A percentile compares a stretch with the other conserved stretches of the same genome.
phyloP scores from a whole-genome alignment of 306 rosid genomes.

The Bauhinia variegata region DNA sequence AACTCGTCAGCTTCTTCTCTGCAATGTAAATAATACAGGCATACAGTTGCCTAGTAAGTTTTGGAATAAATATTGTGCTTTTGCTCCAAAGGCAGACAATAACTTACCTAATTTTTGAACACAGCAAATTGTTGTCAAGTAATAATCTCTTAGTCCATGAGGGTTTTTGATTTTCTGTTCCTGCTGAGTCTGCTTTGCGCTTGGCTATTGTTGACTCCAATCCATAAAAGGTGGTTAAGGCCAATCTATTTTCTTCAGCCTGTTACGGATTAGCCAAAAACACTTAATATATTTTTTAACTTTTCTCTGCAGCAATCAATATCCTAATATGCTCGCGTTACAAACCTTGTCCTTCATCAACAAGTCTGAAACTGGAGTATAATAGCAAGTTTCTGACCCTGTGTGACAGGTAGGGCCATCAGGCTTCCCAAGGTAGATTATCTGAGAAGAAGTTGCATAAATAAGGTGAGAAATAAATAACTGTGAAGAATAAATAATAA shows the following conservation, averaged over 20 bases:
- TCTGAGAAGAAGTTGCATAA: constrained; percentile 62
- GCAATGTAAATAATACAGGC: constrained; percentile 23
- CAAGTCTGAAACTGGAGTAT: constrained; percentile 62
- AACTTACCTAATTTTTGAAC: constrained; percentile 79
- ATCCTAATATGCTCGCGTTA: constrained; percentile 50
- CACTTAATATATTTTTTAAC: constrained; percentile 22
- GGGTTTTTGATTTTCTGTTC: constrained; percentile 53
- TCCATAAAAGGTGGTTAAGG: constrained; percentile 64
- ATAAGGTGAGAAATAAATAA: constrained; percentile 19
- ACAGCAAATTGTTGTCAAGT: constrained; percentile 59
- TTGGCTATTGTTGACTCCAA: constrained; percentile 70
- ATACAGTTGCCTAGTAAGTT: no score
- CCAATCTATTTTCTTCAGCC: constrained; percentile 58
- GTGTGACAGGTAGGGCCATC: constrained; percentile 97
- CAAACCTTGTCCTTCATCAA: no score
- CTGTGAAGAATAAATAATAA: background rate
- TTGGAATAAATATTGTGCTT: no score
- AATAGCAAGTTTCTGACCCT: constrained; percentile 84
- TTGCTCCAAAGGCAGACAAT: background rate
- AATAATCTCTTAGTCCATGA: constrained; percentile 83
- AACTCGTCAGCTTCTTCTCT: constrained; percentile 88
- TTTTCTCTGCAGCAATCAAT: constrained; percentile 1
- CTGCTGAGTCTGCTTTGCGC: constrained; percentile 66
- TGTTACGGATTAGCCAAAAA: constrained; percentile 41
- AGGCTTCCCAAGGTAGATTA: constrained; percentile 91